Base-by-base conservation (phyloP, 2,329 filamentous ascomycete species). In the Venturia nashicola region DNA sequence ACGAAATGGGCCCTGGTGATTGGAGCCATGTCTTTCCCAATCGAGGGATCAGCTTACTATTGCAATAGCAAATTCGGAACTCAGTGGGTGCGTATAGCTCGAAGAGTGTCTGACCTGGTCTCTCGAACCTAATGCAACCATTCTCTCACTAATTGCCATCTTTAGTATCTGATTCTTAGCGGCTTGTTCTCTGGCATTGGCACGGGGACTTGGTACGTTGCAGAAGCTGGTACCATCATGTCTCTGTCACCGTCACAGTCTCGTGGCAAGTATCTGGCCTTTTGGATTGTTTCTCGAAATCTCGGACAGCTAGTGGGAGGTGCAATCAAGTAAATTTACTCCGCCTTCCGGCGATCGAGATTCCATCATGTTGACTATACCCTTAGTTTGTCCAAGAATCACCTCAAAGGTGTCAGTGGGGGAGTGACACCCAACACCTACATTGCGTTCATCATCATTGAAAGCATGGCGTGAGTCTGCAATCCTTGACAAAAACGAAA, bases 21-120 rank as follows among this genome's bases (percentile, higher is more conserved):
- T 48, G 77, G 77, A 8, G 70, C 70, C 27, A 68, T 70, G 66
- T 76, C 75, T 0, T 79, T 80, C 51, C 78, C 78, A 8, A 78
- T 79, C 42, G 73, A 73, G 23, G 78, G 78, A 4, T 79, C 78
- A 0, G 76, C 77, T 11, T 80, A 79, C 66, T 80, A 80, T 67
- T 77, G 75, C 68, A 80, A 79, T 54, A 78, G 76, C 69, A 79
- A 79, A 67, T 79, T 77, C 65, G 78, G 78, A 5, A 79, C 73
- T 51, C 77, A 79, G 69, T 79, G 77, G 77, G 77, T 78, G 61
- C 67, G 77, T 67, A 62, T 65, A 27, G 54, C 55, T 5, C 78
- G 77, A 1, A 51, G 80, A 46, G n/a, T 5, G 18, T 7, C 42
- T 20, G 18, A 5, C 14, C 18, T 46, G 16, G 18, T n/a, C 43